These are phyloP conservation scores for Carex pumila DNA, from an alignment of 176 grass and related monocot genomes.

Conservation along the genomic window DNA sequence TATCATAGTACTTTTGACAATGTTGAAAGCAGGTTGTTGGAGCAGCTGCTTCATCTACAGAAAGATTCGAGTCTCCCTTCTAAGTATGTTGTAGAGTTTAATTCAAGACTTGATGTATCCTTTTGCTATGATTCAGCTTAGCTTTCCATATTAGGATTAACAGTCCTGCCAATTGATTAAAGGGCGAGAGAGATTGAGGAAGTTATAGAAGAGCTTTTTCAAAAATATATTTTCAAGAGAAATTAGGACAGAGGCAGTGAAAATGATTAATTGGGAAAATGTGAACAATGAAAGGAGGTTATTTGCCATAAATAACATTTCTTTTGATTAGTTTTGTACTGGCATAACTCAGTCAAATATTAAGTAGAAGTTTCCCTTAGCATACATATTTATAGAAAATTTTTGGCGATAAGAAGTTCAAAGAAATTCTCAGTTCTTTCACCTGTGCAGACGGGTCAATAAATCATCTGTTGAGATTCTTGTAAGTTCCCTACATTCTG, in stretches of 20 bases:
- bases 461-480: constrained; percentile 58
- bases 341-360: background rate
- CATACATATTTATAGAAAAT: constrained; percentile 43
- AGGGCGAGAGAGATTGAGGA: background rate
- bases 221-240: background rate
- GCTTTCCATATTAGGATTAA: background rate
- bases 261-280: constrained; percentile 7
- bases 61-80: constrained; percentile 37
- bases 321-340: background rate
- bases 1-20: constrained; percentile 17
- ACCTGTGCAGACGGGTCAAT: constrained; percentile 57
- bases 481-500: constrained; percentile 51
- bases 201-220: background rate
- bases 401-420: constrained; percentile 64
- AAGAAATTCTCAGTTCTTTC: constrained; percentile 59
- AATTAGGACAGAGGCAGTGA: background rate
- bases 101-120: constrained; percentile 63
- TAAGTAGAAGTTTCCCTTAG: background rate
- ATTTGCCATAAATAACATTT: background rate
- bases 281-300: constrained; percentile 14
- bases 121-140: constrained; percentile 18
- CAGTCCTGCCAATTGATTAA: constrained; percentile 13
- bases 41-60: constrained; percentile 51
- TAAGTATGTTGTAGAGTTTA: constrained; percentile 61
- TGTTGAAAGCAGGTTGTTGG: constrained; percentile 55